These are phyloP conservation scores for Hypoxylon sp. DNA, from an alignment of 2,329 filamentous ascomycete species.

Conservation along the genomic window DNA sequence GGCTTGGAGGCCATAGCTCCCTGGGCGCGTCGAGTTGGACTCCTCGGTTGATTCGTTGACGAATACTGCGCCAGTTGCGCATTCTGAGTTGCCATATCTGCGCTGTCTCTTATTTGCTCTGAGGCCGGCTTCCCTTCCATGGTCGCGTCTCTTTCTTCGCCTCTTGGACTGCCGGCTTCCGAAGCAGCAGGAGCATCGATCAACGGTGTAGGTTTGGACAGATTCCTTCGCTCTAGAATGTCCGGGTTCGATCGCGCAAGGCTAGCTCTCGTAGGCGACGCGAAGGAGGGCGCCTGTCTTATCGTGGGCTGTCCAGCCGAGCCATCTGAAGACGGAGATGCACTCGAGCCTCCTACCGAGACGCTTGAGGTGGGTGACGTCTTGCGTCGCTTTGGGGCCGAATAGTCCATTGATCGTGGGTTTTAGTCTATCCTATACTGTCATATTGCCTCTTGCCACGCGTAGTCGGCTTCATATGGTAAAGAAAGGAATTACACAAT, in stretches of 20 bases:
- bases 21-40: conserved; percentile 37
- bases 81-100: neutral
- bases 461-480: conserved; percentile 9
- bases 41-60: conserved; percentile 19
- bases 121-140: conserved; percentile 39
- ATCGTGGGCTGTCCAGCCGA: conserved; percentile 38
- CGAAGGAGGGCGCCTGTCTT: conserved; percentile 62
- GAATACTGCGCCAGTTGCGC: conserved; percentile 9
- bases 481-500: neutral
- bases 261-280: conserved; percentile 72
- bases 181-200: conserved; percentile 35
- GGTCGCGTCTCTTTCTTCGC: conserved; percentile 41
- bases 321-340: conserved; percentile 22
- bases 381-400: conserved; percentile 70
- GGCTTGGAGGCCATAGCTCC: conserved; percentile 50
- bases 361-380: conserved; percentile 63
- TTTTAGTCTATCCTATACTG: conserved; percentile 6
- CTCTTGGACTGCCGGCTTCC: conserved; percentile 31
- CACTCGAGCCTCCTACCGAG: conserved; percentile 43
- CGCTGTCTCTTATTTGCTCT: conserved; percentile 11
- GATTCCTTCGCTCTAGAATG: conserved; percentile 57
- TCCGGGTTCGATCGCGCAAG: conserved; percentile 68
- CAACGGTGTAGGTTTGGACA: conserved; percentile 39
- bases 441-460: conserved; percentile 13
- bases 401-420: conserved; percentile 56